Conservation (phyloP, 2,329 filamentous ascomycete genomes). For the Aspergillus sp. region DNA sequence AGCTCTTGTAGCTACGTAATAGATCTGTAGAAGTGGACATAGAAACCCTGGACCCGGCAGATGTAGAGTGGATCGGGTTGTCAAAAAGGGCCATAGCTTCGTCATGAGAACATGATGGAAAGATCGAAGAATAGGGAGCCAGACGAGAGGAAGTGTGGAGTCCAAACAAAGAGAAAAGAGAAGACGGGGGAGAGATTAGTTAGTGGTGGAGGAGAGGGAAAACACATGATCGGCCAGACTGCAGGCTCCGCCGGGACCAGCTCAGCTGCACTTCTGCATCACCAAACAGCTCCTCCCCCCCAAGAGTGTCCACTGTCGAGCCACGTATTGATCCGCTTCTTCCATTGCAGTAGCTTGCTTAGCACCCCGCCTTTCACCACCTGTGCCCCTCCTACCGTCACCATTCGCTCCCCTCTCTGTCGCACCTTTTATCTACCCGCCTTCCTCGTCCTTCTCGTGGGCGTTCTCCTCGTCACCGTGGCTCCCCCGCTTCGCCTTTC, state of each 20-base stretch:
- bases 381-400: constrained; percentile 11
- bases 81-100: background rate
- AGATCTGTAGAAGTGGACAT: background rate
- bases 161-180: background rate
- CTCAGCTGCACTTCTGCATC: constrained; percentile 6
- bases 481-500: constrained; percentile 48
- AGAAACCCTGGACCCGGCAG: background rate
- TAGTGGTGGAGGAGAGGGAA: background rate
- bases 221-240: background rate
- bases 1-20: too few species aligned
- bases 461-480: constrained; percentile 47
- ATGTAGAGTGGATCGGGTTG: background rate
- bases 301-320: background rate
- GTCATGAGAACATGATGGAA: background rate
- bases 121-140: background rate
- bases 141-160: background rate
- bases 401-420: constrained; percentile 16
- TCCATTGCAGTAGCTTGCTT: background rate
- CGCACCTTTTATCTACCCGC: constrained; percentile 29
- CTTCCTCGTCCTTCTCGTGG: constrained; percentile 38
- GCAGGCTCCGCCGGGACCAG: background rate
- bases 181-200: background rate
- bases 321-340: constrained; percentile 10
- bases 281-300: background rate
- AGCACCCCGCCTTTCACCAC: constrained; percentile 9